Conservation (phyloP, 2,329 filamentous ascomycete genomes). For the Didymella pinodella region DNA sequence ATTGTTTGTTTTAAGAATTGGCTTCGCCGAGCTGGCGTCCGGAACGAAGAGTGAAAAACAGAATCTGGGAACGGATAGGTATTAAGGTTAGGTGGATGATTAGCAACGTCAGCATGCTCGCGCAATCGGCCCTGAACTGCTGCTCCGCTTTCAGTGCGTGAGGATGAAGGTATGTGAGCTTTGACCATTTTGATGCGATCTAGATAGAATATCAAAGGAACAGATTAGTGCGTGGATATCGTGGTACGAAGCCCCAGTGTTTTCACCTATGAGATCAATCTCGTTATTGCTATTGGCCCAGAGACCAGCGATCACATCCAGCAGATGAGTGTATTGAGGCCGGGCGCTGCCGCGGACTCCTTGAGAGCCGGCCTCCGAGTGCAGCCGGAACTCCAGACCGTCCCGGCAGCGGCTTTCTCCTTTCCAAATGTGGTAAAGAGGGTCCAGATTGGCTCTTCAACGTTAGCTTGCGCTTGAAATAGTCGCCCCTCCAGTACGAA, state of each 20-base stretch:
- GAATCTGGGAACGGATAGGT: not conserved
- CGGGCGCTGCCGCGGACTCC: slow-evolving; percentile 16
- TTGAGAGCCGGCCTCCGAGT: slow-evolving; percentile 15
- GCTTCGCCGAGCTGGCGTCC: not conserved
- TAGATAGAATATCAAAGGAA: not conserved
- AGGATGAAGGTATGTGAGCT: slow-evolving; percentile 4
- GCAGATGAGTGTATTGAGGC: not conserved
- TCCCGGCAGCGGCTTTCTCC: not conserved
- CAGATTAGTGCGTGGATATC: slow-evolving; percentile 8
- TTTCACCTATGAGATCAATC: not conserved
- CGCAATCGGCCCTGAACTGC: slow-evolving; percentile 1
- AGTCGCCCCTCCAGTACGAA: not conserved
- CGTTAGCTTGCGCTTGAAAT: not conserved
- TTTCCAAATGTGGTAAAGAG: slow-evolving; percentile 1
- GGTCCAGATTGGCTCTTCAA: not conserved
- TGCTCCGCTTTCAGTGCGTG: not conserved
- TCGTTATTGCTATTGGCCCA: slow-evolving; percentile 3
- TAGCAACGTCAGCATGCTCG: not conserved
- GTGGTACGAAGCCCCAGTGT: slow-evolving; percentile 11
- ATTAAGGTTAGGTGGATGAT: not conserved
- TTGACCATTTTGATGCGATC: slow-evolving; percentile 1
- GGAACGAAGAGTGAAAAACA: not conserved
- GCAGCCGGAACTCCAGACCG: not conserved
- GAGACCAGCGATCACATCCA: slow-evolving; percentile 1
- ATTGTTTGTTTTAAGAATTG: not conserved